These are phyloP conservation scores for Venturiaceae sp. DNA, from an alignment of 2,329 filamentous ascomycete genomes.

Conservation along the genomic window DNA sequence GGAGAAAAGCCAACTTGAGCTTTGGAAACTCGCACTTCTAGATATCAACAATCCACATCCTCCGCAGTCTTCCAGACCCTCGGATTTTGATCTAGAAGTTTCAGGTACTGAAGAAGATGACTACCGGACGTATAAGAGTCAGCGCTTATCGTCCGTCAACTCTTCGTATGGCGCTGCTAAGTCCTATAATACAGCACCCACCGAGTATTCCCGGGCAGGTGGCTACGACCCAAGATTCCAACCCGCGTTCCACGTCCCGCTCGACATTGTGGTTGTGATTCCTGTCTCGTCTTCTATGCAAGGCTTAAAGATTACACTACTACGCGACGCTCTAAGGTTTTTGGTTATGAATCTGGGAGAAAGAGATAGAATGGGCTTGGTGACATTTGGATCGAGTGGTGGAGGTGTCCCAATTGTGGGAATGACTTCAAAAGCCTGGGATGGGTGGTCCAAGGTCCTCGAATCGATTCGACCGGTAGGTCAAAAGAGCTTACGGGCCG, in stretches of 20 bases:
- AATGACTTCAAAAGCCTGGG: slow-evolving; percentile 94
- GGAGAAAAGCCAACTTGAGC: slow-evolving; percentile 71
- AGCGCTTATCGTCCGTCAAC: slow-evolving; percentile 71
- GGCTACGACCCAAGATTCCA: slow-evolving; percentile 33
- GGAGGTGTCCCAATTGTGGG: slow-evolving; percentile 93
- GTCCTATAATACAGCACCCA: slow-evolving; percentile 79
- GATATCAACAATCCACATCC: slow-evolving; percentile 68
- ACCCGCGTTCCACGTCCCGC: slow-evolving; percentile 69
- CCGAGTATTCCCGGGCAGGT: slow-evolving; percentile 61
- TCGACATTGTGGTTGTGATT: slow-evolving; percentile 93
- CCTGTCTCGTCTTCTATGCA: slow-evolving; percentile 98
- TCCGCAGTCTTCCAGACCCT: slow-evolving; percentile 42
- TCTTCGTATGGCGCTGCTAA: slow-evolving; percentile 74
- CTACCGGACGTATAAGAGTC: slow-evolving; percentile 47
- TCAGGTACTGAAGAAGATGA: slow-evolving; percentile 88
- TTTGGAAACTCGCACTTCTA: slow-evolving; percentile 80
- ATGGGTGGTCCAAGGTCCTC: slow-evolving; percentile 79
- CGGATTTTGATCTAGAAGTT: slow-evolving; percentile 72
- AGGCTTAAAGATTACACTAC: slow-evolving; percentile 92
- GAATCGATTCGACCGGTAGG: slow-evolving; percentile 85
- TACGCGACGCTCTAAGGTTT: slow-evolving; percentile 86
- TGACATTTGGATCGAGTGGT: slow-evolving; percentile 91
- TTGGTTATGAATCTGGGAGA: slow-evolving; percentile 85
- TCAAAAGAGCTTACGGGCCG: slow-evolving; percentile 91
- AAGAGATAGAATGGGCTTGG: slow-evolving; percentile 89